Base-by-base conservation (phyloP, 768 basidiomycete genomes). In the Naganishia antarctica region DNA sequence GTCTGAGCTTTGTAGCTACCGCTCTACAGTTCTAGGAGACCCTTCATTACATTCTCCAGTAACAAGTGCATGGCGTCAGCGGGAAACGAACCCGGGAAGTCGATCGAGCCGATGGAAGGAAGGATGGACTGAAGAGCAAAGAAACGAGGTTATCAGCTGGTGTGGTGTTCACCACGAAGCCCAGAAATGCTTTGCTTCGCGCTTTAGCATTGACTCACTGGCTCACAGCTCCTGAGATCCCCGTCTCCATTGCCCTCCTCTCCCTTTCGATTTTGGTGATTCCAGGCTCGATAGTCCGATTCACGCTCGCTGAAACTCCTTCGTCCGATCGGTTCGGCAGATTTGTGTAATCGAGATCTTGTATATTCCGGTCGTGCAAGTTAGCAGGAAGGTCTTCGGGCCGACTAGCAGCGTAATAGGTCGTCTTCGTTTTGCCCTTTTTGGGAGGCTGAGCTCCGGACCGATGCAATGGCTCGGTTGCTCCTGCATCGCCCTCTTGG, bases 11-110 rank as follows among this genome's bases (percentile, higher is more conserved):
- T 50, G 48, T 29, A 50, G 2, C 7, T 9, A 5, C 48, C 48
- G 8, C 31, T 15, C 48, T 29, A 50, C 25, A 50, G 13, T 15
- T 50, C 9, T 11, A 50, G 48, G 8, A 51, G 31, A 7, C 34
- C 29, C 18, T 51, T 51, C 50, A 51, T 51, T n/a, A 51, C 18
- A n/a, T 51, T 51, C 23, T 51, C 31, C 11, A 31, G 32, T 1
- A 51, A 7, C 3, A n/a, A 3, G 31, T 51, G 50, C 50, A 51
- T 51, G 8, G 34, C 21, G 18, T 51, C 50, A 18, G 23, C 9
- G 18, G 29, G 31, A 21, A 51, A 51, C 5, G 50, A 51, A 1
- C 3, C 13, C 16, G 50, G 29, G 50, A 51, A 51, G 32, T 51
- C 21, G 3, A 51, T 13, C 0, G 50, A 34, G 15, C 50, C 50